Base-by-base conservation (phyloP, 1,284 basidiomycete species). In the Rhodotorula sp. region DNA sequence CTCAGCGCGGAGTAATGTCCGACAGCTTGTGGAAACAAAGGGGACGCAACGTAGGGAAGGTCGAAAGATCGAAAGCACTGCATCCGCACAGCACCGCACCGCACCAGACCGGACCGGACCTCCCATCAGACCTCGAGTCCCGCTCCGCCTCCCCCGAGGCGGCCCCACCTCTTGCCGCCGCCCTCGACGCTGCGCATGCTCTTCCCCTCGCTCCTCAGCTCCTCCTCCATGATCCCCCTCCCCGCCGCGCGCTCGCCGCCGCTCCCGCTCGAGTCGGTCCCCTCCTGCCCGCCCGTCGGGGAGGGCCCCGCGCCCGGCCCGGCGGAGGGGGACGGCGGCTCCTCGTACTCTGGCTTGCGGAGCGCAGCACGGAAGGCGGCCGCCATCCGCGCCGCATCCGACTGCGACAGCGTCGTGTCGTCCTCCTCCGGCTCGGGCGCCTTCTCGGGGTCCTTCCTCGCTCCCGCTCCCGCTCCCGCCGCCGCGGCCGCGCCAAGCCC, bases 331-430 rank as follows among this genome's bases (percentile, higher is more conserved):
- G 53, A 17, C 6, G 55, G 58, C 44, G 46, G 41, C 29, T 29
- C 46, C 17, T 64, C 56, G 58, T 92, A 92, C 79, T 91, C 91
- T 27, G 61, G 61, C 81, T 92, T 91, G 78, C 91, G 85, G 75
- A 93, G 83, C 71, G 89, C 89, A 80, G 90, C 88, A 76, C 91
- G 85, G 83, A 93, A 93, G 10, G 91, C 91, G 81, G 90, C 88
- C 41, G 91, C 91, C 88, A 93, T 91, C 79, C 92, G 90, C 41
- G 90, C 90, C 62, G 91, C 91, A 81, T 93, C 91, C 41, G 89
- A 88, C 36, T 87, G 88, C 39, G 88, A 90, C 82, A 93, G 89
- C 25, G 87, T 88, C 27, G 86, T 89, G 44, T 85, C 62, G 57
- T 67, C 64, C 19, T 64, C 65, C 1, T 53, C 17, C 48, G 8